Percentiles rank a stretch among this genome's conserved stretches.
phyloP scores from a whole-genome alignment of 345 rosid genomes.

The Aquilaria sinensis region DNA sequence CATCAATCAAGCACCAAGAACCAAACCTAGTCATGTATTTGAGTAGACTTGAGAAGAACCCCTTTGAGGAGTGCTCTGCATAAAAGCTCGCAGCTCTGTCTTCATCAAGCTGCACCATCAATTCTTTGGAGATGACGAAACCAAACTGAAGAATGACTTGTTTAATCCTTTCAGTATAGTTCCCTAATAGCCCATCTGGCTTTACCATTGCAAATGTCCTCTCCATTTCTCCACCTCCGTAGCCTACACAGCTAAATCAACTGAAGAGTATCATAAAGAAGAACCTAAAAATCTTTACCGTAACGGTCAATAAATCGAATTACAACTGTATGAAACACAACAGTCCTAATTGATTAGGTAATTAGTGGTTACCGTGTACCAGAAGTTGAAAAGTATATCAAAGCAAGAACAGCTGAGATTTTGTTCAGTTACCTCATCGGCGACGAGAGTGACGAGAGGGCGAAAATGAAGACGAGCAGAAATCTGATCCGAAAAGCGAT shows the following conservation, averaged over 20 bases:
- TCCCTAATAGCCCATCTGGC: slow-evolving; percentile 75
- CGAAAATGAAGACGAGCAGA: slow-evolving; percentile 3
- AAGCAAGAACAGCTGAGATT: too few species aligned
- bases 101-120: slow-evolving; percentile 41
- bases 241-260: slow-evolving; percentile 32
- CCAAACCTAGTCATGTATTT: slow-evolving; percentile 72
- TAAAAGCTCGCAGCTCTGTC: slow-evolving; percentile 55
- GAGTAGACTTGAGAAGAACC: slow-evolving; percentile 59
- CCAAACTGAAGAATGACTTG: slow-evolving; percentile 37
- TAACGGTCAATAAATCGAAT: too few species aligned
- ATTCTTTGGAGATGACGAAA: slow-evolving; percentile 51
- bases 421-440: slow-evolving; percentile 5
- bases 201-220: slow-evolving; percentile 72
- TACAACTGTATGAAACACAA: too few species aligned
- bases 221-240: slow-evolving; percentile 31
- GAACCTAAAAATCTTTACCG: background rate
- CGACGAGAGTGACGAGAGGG: background rate
- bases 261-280: background rate
- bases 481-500: background rate
- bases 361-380: too few species aligned
- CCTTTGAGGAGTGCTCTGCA: slow-evolving; percentile 57
- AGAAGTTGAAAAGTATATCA: too few species aligned
- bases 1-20: background rate
- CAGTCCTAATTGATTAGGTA: too few species aligned
- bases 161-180: slow-evolving; percentile 51